Evolutionary conservation across 2,329 filamentous ascomycete species (phyloP).

Genomic region (Hortaea sp.): DNA sequence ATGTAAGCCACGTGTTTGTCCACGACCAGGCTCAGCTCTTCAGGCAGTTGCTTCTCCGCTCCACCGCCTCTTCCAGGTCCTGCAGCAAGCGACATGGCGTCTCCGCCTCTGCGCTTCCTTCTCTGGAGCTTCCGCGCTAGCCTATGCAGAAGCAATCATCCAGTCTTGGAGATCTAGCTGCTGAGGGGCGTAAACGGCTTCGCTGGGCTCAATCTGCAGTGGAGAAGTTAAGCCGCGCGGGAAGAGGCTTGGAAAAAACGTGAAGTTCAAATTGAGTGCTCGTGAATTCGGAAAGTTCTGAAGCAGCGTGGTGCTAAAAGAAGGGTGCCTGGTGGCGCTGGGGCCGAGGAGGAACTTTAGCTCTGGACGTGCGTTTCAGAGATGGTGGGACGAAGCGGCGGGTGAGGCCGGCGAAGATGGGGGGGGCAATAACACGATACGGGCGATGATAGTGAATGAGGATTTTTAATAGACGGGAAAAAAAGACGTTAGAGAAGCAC

Average conservation of each 20-base stretch:
- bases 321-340: not conserved
- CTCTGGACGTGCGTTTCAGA: not conserved
- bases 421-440: too few relatives aligned
- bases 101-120: not conserved
- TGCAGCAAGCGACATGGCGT: slow-evolving; percentile 49
- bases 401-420: not conserved
- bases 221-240: too few relatives aligned
- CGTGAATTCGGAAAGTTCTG: not conserved
- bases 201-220: too few relatives aligned
- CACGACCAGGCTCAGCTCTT: slow-evolving; percentile 43
- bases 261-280: not conserved
- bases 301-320: not conserved
- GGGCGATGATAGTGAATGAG: too few relatives aligned
- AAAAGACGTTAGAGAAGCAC: too few relatives aligned
- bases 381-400: not conserved
- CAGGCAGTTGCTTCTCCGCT: slow-evolving; percentile 27
- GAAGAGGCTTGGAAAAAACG: not conserved
- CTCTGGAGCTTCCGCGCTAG: too few relatives aligned
- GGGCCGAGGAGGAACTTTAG: not conserved
- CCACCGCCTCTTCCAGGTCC: slow-evolving; percentile 45
- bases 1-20: slow-evolving; percentile 83
- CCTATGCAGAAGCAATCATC: too few relatives aligned
- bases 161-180: too few relatives aligned
- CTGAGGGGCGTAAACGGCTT: too few relatives aligned
- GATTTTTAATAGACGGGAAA: too few relatives aligned